Base-by-base conservation (phyloP, 768 basidiomycete species). In the Pleurotus eryngii region DNA sequence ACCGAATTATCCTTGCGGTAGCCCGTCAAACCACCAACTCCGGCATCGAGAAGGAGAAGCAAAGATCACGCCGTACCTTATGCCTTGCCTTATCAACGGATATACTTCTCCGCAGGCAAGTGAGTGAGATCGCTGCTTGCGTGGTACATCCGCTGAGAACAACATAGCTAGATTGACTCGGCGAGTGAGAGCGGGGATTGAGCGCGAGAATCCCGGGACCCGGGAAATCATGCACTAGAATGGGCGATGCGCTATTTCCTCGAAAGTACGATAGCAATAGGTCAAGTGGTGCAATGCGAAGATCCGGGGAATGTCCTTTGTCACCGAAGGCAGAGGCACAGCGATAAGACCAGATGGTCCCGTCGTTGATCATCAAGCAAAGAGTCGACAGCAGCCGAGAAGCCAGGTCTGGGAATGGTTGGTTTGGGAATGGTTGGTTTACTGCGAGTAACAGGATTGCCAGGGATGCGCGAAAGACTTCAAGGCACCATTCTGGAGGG, bases 261-360 rank as follows among this genome's bases (percentile, higher is more conserved):
- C 30, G 30, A 35, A 35, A 35, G 11, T 18, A 22, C 20, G 6
- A 15, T 9, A 35, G 30, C 37, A 12, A 50, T 27, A 50, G 49
- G 49, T 50, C 49, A 50, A 35, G 49, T 50, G 24, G 22, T 35
- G 27, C 30, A 12, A 15, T 26, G 7, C 22, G 27, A 35, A 50
- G 49, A 50, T 50, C 49, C 49, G 49, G 22, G 37, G 49, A 38
- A 27, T 50, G n/a, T 50, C 49, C 49, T 38, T 12, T 27, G 20
- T 5, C 22, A 27, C 20, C 11, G 15, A 50, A 30, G 49, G 26
- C 26, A 26, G 20, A 27, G 24, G n/a, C 20, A 26, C n/a, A 50
- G 27, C 27, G 30, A 48, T 22, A 15, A 11, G 5, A 12, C 30
- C 49, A 50, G 49, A 37, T 30, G 26, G 14, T n/a, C 26, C n/a